Evolutionary conservation across 2,329 filamentous ascomycete genomes (phyloP).

Genomic region (Aureobasidium subglaciale): DNA sequence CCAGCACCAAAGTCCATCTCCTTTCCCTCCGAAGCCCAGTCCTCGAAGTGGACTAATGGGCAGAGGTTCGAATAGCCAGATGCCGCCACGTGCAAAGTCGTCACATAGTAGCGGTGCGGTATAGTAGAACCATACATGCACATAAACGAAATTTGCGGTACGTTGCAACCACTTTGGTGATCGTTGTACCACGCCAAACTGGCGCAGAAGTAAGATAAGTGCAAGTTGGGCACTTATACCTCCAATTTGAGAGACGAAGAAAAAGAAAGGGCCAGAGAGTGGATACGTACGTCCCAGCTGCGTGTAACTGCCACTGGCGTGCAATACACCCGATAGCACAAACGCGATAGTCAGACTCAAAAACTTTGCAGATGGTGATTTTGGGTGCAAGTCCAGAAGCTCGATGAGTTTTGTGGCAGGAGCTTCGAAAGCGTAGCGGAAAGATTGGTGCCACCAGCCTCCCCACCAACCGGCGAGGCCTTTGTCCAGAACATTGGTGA

Average conservation of each 20-base stretch:
- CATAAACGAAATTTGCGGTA: constrained; percentile 54
- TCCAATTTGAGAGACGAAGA: constrained; percentile 64
- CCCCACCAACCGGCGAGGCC: constrained; percentile 81
- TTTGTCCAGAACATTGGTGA: constrained; percentile 51
- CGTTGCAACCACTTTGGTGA: constrained; percentile 44
- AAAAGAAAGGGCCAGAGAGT: constrained; percentile 47
- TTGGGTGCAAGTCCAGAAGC: constrained; percentile 24
- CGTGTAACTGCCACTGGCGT: constrained; percentile 63
- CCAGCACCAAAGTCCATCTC: constrained; percentile 64
- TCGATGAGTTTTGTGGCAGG: constrained; percentile 46
- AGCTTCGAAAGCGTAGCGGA: constrained; percentile 64
- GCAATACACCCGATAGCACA: constrained; percentile 58
- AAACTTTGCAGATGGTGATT: constrained; percentile 31
- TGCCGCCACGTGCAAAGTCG: constrained; percentile 64
- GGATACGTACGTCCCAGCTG: constrained; percentile 55
- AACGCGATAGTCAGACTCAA: constrained; percentile 52
- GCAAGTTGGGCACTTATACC: constrained; percentile 57
- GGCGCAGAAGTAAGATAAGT: constrained; percentile 31
- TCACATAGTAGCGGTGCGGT: constrained; percentile 63
- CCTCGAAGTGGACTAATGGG: constrained; percentile 65
- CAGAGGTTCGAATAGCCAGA: constrained; percentile 80
- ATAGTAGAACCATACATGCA: constrained; percentile 58
- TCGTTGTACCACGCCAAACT: constrained; percentile 26
- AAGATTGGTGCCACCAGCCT: constrained; percentile 84
- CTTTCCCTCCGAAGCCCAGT: constrained; percentile 54